Conservation (phyloP, 176 grass and related monocot species). For the Juncus effusus region DNA sequence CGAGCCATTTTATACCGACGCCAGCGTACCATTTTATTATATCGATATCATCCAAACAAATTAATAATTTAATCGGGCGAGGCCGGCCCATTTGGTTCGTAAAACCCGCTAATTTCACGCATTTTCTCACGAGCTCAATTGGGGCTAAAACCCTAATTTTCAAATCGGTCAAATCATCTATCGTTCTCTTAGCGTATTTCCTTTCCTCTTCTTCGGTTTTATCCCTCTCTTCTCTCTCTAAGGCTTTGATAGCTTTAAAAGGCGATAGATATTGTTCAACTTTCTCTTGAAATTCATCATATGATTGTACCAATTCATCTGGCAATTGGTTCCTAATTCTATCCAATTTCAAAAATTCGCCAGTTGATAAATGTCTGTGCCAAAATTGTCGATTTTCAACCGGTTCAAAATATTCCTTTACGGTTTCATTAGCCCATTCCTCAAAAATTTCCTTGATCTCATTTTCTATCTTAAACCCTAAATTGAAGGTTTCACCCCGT, state of each 20-base stretch:
- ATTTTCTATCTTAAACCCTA: conserved; percentile 49
- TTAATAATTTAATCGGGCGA: conserved; percentile 71
- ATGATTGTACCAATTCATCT: conserved; percentile 59
- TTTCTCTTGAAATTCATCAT: conserved; percentile 67
- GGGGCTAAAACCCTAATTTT: conserved; percentile 72
- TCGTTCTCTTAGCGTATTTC: conserved; percentile 58
- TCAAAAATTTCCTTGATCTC: conserved; percentile 62
- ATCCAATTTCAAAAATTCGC: conserved; percentile 76
- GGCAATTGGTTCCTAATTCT: conserved; percentile 73
- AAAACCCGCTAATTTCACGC: conserved; percentile 76
- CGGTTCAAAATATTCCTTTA: conserved; percentile 53
- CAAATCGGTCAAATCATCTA: conserved; percentile 79
- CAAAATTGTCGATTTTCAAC: conserved; percentile 56
- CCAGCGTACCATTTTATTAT: conserved; percentile 96
- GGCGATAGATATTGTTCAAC: conserved; percentile 62
- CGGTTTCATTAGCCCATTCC: conserved; percentile 55
- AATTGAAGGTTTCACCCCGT: conserved; percentile 54
- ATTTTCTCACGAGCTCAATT: conserved; percentile 65
- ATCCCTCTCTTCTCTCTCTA: conserved; percentile 47
- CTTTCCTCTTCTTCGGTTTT: conserved; percentile 65
- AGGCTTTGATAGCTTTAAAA: conserved; percentile 27
- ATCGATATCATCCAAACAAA: conserved; percentile 80
- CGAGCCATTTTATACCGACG: conserved; percentile 78
- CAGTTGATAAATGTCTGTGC: conserved; percentile 62
- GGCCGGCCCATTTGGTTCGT: conserved; percentile 85